Evolutionary conservation across 306 rosid species (phyloP), one percentile per base, ranked within the genome.

Genomic region (Quercus aquifolioides): DNA sequence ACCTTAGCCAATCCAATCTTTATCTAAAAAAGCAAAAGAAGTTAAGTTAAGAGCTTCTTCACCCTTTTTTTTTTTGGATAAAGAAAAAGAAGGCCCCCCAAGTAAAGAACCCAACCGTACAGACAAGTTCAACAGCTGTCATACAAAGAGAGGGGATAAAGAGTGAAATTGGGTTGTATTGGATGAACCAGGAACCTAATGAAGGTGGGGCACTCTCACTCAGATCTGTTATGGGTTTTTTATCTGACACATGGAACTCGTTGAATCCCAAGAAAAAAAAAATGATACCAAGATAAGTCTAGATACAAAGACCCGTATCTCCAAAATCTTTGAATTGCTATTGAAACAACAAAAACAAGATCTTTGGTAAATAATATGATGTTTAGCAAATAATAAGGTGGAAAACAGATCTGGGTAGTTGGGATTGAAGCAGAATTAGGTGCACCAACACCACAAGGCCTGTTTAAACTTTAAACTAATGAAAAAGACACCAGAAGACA

Each of bases 41-140:
- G 78, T 75, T 54, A 81, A 60, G 78, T 73, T 54, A 33, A 15
- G 55, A 79, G 43, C 56, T 41, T 46, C 49, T 35, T 70, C 77
- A 30, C 49, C 73, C 72, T 56, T 78, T 69, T 20, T 17, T 64
- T 5, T 33, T 35, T n/a, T 68, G 8, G 19, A 13, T 13, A 4
- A 5, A 14, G 8, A 69, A 33, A 73, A 54, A 62, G 71, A 64
- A 79, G 77, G 26, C 26, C 72, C 82, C 18, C 21, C 71, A 81
- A 77, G 75, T 65, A 71, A 82, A 81, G 83, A 79, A 58, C 82
- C 80, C 81, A 86, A 74, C 85, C 79, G 87, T 87, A 82, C 78
- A 82, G 80, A 86, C 87, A 84, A 51, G 77, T 71, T 38, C 18
- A 70, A 85, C 86, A 91, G 89, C 82, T 91, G 94, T 78, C 82